Conservation (phyloP, 148 eudicot species). For the Drosera capensis region DNA sequence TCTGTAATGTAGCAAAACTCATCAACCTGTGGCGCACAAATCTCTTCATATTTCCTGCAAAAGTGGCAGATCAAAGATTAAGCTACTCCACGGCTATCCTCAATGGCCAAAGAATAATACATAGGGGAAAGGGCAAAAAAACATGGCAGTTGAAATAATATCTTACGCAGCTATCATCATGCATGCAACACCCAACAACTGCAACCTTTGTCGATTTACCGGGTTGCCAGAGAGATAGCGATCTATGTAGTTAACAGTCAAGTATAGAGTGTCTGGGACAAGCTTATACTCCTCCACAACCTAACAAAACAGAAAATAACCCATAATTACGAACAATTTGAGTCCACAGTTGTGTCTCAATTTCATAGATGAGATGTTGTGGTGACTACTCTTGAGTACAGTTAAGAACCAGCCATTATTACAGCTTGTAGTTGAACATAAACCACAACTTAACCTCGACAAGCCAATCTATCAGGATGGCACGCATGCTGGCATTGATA, state of each 20-base stretch:
- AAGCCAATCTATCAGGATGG: slow-evolving; percentile 90
- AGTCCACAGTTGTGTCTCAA: too few species aligned
- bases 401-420: slow-evolving; percentile 5
- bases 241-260: slow-evolving; percentile 87
- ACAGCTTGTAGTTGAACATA: neutral
- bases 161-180: slow-evolving; percentile 99
- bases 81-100: neutral
- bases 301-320: too few species aligned
- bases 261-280: slow-evolving; percentile 80
- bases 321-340: too few species aligned
- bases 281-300: slow-evolving; percentile 95
- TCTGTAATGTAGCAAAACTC: slow-evolving; percentile 94
- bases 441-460: slow-evolving; percentile 45
- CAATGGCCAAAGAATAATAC: neutral
- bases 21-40: slow-evolving; percentile 98
- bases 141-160: neutral
- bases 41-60: slow-evolving; percentile 91
- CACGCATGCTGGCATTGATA: slow-evolving; percentile 87
- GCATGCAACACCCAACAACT: slow-evolving; percentile 85
- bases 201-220: slow-evolving; percentile 71
- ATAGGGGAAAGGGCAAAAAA: neutral
- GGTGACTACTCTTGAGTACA: too few species aligned
- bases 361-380: too few species aligned
- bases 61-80: neutral
- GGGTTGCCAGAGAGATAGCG: slow-evolving; percentile 83